Percentiles rank a stretch among this genome's conserved stretches.
These are phyloP conservation scores for Eragrostis tef DNA, from an alignment of 202 grass and related monocot genomes.

Conservation along the genomic window DNA sequence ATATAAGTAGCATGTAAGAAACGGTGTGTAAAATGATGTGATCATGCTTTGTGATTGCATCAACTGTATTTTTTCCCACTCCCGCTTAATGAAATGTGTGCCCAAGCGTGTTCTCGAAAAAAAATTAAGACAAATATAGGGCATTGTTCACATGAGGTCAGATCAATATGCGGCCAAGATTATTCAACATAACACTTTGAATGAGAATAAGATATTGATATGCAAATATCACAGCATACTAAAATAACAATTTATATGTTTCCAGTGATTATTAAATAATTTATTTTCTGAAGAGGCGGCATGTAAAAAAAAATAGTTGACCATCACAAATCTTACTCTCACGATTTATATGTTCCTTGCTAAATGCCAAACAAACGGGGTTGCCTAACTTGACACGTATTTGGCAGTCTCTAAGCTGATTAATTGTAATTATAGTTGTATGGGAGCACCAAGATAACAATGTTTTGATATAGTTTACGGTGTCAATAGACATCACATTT, in stretches of 20 bases:
- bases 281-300: not conserved
- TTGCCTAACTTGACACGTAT: not conserved
- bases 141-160: not conserved
- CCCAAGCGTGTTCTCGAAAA: no score
- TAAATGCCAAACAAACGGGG: not conserved
- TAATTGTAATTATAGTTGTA: not conserved
- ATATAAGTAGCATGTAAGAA: no score
- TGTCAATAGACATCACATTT: conserved; percentile 36
- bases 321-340: not conserved
- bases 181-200: not conserved
- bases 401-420: not conserved
- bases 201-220: not conserved
- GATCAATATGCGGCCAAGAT: not conserved
- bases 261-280: no score
- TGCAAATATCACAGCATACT: no score
- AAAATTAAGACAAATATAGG: no score
- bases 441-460: not conserved
- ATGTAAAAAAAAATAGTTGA: not conserved
- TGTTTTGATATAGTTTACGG: not conserved
- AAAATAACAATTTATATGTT: not conserved
- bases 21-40: no score
- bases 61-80: no score
- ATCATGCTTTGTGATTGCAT: no score
- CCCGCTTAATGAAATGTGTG: no score
- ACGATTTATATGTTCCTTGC: not conserved